These are phyloP conservation scores for Musa balbisiana DNA, from an alignment of 202 grass and related monocot genomes.

Conservation along the genomic window DNA sequence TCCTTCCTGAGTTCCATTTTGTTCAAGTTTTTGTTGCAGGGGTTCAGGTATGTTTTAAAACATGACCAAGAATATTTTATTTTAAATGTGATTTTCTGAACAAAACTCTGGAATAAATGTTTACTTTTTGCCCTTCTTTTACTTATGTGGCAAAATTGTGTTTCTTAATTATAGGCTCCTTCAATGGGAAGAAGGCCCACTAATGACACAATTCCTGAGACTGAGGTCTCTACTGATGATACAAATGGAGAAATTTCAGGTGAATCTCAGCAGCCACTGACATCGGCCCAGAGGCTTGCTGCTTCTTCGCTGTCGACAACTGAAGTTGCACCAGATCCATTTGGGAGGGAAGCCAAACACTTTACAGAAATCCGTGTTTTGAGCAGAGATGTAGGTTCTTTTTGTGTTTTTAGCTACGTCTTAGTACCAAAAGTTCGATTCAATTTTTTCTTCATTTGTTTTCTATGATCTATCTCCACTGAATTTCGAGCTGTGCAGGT, in stretches of 20 bases:
- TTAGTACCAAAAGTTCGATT: not conserved
- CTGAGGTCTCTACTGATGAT: slow-evolving; percentile 30
- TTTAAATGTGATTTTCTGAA: not conserved
- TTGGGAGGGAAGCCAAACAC: slow-evolving; percentile 91
- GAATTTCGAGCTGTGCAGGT: slow-evolving; percentile 43
- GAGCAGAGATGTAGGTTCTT: slow-evolving; percentile 76
- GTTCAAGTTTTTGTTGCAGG: slow-evolving; percentile 96
- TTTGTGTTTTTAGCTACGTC: not conserved
- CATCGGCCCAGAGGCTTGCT: slow-evolving; percentile 83
- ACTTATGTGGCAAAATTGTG: not conserved
- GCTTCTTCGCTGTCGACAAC: slow-evolving; percentile 41
- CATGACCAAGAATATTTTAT: not conserved
- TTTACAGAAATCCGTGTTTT: slow-evolving; percentile 84
- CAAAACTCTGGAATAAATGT: not conserved
- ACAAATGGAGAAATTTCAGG: slow-evolving; percentile 58
- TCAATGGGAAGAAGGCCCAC: slow-evolving; percentile 81
- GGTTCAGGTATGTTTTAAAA: slow-evolving; percentile 45
- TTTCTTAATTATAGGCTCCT: slow-evolving; percentile 42
- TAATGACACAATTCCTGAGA: slow-evolving; percentile 34
- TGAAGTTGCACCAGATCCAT: slow-evolving; percentile 75
- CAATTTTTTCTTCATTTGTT: slow-evolving; percentile 2
- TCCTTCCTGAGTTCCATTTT: slow-evolving; percentile 88
- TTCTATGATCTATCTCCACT: slow-evolving; percentile 1
- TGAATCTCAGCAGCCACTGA: slow-evolving; percentile 44
- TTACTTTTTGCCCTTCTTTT: not conserved